A percentile compares a stretch with the other conserved stretches of the same genome.
Conservation (phyloP, 345 rosid genomes). For the Fremontodendron californicum region DNA sequence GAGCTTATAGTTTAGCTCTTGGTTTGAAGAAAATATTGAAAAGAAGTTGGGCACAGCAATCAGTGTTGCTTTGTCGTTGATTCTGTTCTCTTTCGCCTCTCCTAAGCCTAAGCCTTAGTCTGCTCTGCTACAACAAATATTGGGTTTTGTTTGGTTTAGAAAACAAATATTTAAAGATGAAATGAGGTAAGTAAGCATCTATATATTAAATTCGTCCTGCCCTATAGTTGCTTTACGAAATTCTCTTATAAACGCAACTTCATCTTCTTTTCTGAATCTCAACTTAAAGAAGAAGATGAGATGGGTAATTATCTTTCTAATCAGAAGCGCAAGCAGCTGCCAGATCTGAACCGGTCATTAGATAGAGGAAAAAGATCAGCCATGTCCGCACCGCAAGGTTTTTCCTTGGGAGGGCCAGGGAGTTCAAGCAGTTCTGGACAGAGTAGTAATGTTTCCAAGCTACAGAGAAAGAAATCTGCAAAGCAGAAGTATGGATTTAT, state of each 20-base stretch:
- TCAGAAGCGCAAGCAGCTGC: not conserved
- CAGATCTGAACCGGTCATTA: too few relatives aligned
- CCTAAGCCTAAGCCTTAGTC: too few relatives aligned
- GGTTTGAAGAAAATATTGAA: too few relatives aligned
- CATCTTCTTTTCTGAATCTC: not conserved
- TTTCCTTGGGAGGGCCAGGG: not conserved
- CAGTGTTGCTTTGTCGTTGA: too few relatives aligned
- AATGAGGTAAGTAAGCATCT: too few relatives aligned
- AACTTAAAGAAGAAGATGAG: not conserved
- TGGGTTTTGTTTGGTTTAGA: too few relatives aligned
- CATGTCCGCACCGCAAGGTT: not conserved
- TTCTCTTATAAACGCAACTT: not conserved
- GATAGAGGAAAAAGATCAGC: not conserved
- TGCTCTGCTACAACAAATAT: too few relatives aligned
- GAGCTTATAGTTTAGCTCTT: too few relatives aligned
- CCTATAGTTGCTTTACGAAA: not conserved
- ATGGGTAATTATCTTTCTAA: not conserved
- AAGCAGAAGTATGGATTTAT: slow-evolving; percentile 36
- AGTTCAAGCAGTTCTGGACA: not conserved
- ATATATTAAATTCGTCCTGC: too few relatives aligned
- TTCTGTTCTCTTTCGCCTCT: too few relatives aligned
- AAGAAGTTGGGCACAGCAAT: too few relatives aligned
- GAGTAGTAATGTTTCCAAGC: not conserved
- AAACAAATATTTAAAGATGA: too few relatives aligned
- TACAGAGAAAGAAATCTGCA: not conserved